Base-by-base conservation (phyloP, 192 early-diverging fungal species). In the Coemansia furcata region DNA sequence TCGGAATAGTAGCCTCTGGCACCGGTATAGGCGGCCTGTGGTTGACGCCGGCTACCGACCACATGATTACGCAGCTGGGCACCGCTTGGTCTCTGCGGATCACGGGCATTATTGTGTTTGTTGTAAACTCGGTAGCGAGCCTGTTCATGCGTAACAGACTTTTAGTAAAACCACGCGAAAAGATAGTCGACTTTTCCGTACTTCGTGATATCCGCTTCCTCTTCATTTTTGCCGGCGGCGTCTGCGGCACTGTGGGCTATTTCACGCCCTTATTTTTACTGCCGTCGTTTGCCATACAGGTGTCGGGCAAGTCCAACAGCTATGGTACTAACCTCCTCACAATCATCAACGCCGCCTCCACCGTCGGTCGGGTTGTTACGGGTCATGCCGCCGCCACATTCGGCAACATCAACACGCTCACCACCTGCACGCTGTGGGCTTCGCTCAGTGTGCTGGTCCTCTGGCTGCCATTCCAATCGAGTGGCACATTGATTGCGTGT, bases 311-410 rank as follows among this genome's bases (percentile, higher is more conserved):
- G 23, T 67, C 74, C 9, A 29, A 39, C 2, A 62, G 54, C 0
- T 80, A 83, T 19, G 88, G 84, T n/a, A 81, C 86, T 2, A 73
- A 85, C 23, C 76, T 91, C 43, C 66, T 91, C 32, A 87, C 87
- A 49, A 68, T 93, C 39, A 88, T 90, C 83, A 87, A 85, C 43
- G 90, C 82, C 30, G 72, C 83, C 10, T 89, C 88, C 12, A 87
- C 89, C 3, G 49, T 88, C 1, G 86, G 86, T 17, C 85, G 90
- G 30, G 84, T 92, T 67, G 66, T 75, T 1, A 80, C 88, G 19
- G 90, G 90, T 39, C 76, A 85, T n/a, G 60, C 87, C 32, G 87
- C 88, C 2, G 86, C 86, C 42, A 54, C 54, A 1, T 32, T 85
- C 6, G 90, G 90, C 26, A 86, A 87, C 58, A 70, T 89, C 67